A percentile compares a stretch with the other conserved stretches of the same genome.
Conservation (phyloP, 2,329 filamentous ascomycete genomes). For the Paraconiothyrium sp. region DNA sequence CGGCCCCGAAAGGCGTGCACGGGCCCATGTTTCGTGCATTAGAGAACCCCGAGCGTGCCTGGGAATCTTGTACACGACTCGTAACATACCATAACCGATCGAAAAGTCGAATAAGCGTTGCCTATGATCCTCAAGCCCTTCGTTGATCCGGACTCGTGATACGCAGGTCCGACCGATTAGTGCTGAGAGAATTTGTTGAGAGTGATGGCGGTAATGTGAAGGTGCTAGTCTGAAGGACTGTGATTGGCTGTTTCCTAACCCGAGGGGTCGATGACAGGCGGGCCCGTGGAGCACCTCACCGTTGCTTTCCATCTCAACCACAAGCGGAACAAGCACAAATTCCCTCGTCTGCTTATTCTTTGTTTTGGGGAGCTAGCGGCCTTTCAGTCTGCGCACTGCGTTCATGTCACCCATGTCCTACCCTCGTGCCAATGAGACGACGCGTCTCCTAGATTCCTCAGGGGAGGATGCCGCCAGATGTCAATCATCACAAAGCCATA, state of each 20-base stretch:
- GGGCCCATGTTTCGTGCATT: neutral
- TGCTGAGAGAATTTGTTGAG: neutral
- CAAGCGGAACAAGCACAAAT: neutral
- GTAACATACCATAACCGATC: neutral
- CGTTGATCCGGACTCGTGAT: neutral
- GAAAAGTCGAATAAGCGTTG: too few relatives aligned
- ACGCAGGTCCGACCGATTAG: neutral
- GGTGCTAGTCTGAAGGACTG: neutral
- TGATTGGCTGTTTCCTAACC: slow-evolving; percentile 5
- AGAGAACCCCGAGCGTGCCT: neutral
- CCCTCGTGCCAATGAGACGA: slow-evolving; percentile 6
- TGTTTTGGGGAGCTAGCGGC: too few relatives aligned
- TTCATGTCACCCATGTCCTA: neutral
- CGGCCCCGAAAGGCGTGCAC: slow-evolving; percentile 17
- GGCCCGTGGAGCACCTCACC: neutral
- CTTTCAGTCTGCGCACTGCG: neutral
- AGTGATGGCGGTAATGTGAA: too few relatives aligned
- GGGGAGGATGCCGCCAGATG: neutral
- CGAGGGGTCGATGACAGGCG: neutral
- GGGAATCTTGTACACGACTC: neutral
- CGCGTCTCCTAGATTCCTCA: slow-evolving; percentile 8
- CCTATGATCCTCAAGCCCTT: too few relatives aligned
- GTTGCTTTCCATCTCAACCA: neutral
- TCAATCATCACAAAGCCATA: neutral
- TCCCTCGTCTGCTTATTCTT: neutral